Evolutionary conservation across 2,329 filamentous ascomycete genomes (phyloP), one percentile per base, ranked within the genome.

Genomic region (Proliferodiscus dingleyae): DNA sequence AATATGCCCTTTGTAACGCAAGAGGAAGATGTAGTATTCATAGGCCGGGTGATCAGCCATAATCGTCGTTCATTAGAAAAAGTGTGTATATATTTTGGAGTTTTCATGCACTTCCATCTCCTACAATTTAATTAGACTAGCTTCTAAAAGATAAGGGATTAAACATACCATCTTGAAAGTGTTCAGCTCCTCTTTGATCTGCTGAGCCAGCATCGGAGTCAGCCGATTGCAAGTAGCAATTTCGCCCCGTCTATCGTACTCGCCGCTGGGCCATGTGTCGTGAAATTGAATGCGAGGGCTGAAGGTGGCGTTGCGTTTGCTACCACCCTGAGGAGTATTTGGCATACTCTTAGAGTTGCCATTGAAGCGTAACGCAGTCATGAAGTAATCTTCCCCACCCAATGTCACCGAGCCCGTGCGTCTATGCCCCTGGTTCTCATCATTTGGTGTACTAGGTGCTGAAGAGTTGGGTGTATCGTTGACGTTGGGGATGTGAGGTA

Each of bases 101-200:
- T 85, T 88, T 71, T 97, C 93, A 68, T 98, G 93, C 61, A 98
- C 93, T 74, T 97, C 93, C 93, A 98, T 98, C 73, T 98, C 93
- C 93, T 97, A 52, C 30, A 16, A 10, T n/a, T 22, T 7, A 58
- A 79, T 66, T 78, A 72, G 55, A 52, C 39, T 37, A 24, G 28
- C 50, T 23, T 55, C 45, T 42, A 44, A 28, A 39, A 22, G n/a
- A 11, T 1, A 1, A 36, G 4, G 15, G 21, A 53, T 58, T 37
- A 37, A 16, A 69, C 83, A 51, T 72, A 93, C 89, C 93, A 98
- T 98, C 69, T 98, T 98, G 77, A 98, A 98, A 59, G 84, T 94
- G 71, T 98, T 98, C 59, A 98, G 80, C 71, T 98, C 93, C 71
- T 98, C 93, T 71, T 97, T 97, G 71, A 98, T 98, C 68, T 98